phyloP scores from a whole-genome alignment of 176 grass and related monocot genomes.

The Triticum timopheevii region DNA sequence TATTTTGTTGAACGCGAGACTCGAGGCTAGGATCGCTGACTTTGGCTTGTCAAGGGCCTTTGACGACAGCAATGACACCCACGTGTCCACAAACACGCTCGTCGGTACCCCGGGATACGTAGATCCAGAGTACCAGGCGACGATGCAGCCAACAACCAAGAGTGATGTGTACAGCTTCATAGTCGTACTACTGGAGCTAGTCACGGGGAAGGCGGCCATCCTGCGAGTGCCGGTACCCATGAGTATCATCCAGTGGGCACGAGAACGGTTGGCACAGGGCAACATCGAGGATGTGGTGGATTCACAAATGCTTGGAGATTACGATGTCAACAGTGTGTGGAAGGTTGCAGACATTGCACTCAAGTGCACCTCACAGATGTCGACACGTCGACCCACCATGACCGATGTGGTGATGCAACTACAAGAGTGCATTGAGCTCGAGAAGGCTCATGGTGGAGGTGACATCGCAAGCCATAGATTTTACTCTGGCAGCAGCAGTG shows the following conservation, averaged over 20 bases:
- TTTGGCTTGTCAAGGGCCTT: constrained; percentile 62
- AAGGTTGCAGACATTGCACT: constrained; percentile 55
- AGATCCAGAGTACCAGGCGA: constrained; percentile 52
- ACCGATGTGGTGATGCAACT: constrained; percentile 51
- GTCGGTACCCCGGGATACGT: constrained; percentile 57
- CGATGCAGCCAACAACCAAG: constrained; percentile 19
- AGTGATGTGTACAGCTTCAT: constrained; percentile 68
- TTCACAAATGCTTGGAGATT: neutral
- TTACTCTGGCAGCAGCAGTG: neutral
- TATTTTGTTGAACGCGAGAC: constrained; percentile 43
- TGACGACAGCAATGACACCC: neutral
- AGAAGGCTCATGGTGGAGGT: neutral
- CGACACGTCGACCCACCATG: constrained; percentile 43
- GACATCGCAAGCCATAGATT: neutral
- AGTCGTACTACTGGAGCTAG: constrained; percentile 45
- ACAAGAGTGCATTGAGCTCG: constrained; percentile 53
- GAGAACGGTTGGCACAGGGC: neutral
- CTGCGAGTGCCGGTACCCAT: neutral
- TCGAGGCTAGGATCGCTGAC: constrained; percentile 72
- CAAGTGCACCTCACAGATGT: constrained; percentile 38
- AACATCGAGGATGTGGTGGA: constrained; percentile 54
- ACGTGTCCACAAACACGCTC: constrained; percentile 17
- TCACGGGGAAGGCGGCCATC: constrained; percentile 34
- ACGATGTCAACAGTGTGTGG: constrained; percentile 52
- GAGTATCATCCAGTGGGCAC: constrained; percentile 32